Evolutionary conservation across 2,329 filamentous ascomycete genomes (phyloP).

Genomic region (Microsporum ferrugineum): DNA sequence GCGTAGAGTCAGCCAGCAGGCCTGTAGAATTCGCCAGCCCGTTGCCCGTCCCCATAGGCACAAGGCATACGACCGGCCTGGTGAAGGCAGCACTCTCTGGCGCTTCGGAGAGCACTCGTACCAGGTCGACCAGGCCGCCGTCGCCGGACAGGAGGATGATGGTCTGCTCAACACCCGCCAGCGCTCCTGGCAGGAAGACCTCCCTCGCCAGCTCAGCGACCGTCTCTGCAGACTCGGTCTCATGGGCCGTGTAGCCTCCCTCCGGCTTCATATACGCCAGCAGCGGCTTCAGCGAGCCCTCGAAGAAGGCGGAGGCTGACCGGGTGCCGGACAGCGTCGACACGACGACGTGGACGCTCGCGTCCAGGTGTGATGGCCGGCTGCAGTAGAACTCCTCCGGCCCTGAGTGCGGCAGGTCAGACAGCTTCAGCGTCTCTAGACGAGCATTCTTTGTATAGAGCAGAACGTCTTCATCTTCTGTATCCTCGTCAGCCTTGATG

Average conservation of each 20-base stretch:
- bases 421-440: not conserved
- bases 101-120: conserved; percentile 52
- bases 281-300: conserved; percentile 45
- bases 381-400: not conserved
- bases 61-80: conserved; percentile 46
- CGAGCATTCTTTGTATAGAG: not conserved
- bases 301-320: conserved; percentile 46
- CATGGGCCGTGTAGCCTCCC: conserved; percentile 42
- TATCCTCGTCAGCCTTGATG: not conserved
- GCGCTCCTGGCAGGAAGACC: conserved; percentile 40
- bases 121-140: conserved; percentile 69
- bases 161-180: conserved; percentile 41
- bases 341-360: conserved; percentile 48
- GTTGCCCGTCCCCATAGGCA: conserved; percentile 44
- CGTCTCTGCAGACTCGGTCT: conserved; percentile 53
- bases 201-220: conserved; percentile 51
- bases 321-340: conserved; percentile 56
- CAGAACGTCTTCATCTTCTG: not conserved
- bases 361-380: not conserved
- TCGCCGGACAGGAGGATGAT: conserved; percentile 78
- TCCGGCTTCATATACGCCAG: conserved; percentile 38
- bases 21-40: conserved; percentile 34
- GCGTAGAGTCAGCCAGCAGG: conserved; percentile 19
- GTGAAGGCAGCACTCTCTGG: conserved; percentile 19
- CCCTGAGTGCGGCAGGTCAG: not conserved